phyloP scores from a whole-genome alignment of 2,329 filamentous ascomycete genomes.

The Davidsoniella neocaledoniae region DNA sequence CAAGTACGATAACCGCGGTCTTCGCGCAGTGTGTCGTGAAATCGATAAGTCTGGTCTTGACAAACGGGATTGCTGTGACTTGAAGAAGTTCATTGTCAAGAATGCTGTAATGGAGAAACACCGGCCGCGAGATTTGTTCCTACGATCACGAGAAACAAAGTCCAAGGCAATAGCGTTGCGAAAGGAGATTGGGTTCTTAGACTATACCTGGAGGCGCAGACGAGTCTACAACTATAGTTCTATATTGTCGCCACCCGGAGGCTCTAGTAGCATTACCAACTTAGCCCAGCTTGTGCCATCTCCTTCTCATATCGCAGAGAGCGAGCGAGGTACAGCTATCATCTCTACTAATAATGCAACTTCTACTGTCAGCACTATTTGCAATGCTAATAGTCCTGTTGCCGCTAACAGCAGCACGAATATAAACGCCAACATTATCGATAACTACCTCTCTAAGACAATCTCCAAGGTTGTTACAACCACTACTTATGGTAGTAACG shows the following conservation, averaged over 20 bases:
- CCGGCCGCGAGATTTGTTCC: constrained; percentile 65
- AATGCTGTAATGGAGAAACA: constrained; percentile 53
- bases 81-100: constrained; percentile 34
- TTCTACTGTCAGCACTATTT: too few species aligned
- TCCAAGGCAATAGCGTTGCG: constrained; percentile 59
- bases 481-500: too few species aligned
- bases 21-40: constrained; percentile 32
- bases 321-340: too few species aligned
- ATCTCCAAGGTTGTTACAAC: too few species aligned
- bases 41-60: constrained; percentile 25
- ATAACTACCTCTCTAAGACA: too few species aligned
- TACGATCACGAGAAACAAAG: constrained; percentile 55
- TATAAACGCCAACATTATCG: too few species aligned
- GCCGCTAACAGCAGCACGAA: too few species aligned
- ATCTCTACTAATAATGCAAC: too few species aligned
- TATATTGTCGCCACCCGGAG: not conserved
- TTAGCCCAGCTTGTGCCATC: too few species aligned
- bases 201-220: constrained; percentile 58
- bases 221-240: constrained; percentile 12
- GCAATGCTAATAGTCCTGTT: too few species aligned
- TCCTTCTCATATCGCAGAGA: too few species aligned
- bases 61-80: constrained; percentile 22
- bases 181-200: constrained; percentile 70
- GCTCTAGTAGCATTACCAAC: too few species aligned
- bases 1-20: constrained; percentile 31